Base-by-base conservation (phyloP, 164 flowering plant genomes). In the Tetracentron sinense region DNA sequence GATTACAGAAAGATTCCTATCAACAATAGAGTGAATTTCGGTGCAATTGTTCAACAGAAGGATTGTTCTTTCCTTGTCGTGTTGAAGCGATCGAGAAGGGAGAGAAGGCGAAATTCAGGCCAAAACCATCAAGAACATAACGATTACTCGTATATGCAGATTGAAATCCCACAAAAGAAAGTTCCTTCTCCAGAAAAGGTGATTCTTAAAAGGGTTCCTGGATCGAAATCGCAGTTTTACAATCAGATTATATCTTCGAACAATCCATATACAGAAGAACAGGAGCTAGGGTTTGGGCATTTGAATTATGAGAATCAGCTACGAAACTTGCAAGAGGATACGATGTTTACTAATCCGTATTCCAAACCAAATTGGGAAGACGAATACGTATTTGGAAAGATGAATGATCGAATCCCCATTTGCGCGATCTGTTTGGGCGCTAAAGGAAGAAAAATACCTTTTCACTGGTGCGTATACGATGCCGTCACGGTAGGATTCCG, bases 391-490 rank as follows among this genome's bases (percentile, higher is more conserved):
- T 63, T 17, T 15, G 60, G 20, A 26, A 27, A 28, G n/a, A 6
- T 6, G 1, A 52, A 8, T 42, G 44, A 33, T 8, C 49, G 57
- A 28, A 42, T 42, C 4, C 25, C 29, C 17, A 56, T 53, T 10
- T 84, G 86, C 59, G 72, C 77, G 31, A 75, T 61, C 20, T 85
- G 89, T 54, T 14, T 33, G 54, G 60, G 17, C 8, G 72, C 75
- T 4, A 49, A 60, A 23, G 81, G 65, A 6, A 15, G 29, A 42
- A 68, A 60, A 17, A 56, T 22, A 23, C 79, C 77, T 38, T 85
- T 85, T 42, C 90, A 85, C 38, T 72, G 60, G 31, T 83, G 87
- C 72, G 76, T 73, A 2, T 49, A 75, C 74, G 88, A 83, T 74
- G 48, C 78, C 2, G 73, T 77, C 21, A 62, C 65, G 3, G 70